Percentiles rank a stretch among this genome's conserved stretches.
phyloP scores from a whole-genome alignment of 352 stramenopile genomes.

The Globisporangium takayamanum region DNA sequence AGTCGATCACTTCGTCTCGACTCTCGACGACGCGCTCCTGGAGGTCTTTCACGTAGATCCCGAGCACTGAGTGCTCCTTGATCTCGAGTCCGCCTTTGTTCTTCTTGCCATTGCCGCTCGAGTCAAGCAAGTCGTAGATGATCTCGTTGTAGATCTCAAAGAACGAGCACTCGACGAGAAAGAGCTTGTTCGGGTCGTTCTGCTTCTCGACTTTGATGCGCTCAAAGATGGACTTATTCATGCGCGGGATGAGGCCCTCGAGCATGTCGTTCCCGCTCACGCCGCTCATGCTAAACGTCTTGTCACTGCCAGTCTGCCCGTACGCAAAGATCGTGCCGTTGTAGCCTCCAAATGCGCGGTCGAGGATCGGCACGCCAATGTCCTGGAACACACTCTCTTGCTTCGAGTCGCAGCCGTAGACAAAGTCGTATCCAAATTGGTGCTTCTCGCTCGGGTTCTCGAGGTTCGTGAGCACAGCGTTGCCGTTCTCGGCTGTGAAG shows the following conservation, averaged over 20 bases:
- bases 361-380: slow-evolving; percentile 71
- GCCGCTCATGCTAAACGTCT: slow-evolving; percentile 88
- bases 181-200: slow-evolving; percentile 71
- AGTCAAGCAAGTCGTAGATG: slow-evolving; percentile 92
- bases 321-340: slow-evolving; percentile 91
- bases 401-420: slow-evolving; percentile 74
- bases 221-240: slow-evolving; percentile 90
- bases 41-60: slow-evolving; percentile 92
- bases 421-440: slow-evolving; percentile 87
- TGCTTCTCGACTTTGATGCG: slow-evolving; percentile 58
- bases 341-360: slow-evolving; percentile 80
- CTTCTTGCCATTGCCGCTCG: slow-evolving; percentile 81
- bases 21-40: slow-evolving; percentile 86
- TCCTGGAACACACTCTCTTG: slow-evolving; percentile 75
- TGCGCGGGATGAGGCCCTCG: slow-evolving; percentile 88
- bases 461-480: slow-evolving; percentile 76
- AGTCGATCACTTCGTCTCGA: slow-evolving; percentile 77
- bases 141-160: slow-evolving; percentile 97
- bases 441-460: slow-evolving; percentile 75
- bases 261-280: slow-evolving; percentile 47
- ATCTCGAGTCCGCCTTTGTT: slow-evolving; percentile 88
- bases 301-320: slow-evolving; percentile 81
- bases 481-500: slow-evolving; percentile 63
- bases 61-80: slow-evolving; percentile 91
- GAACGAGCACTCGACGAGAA: slow-evolving; percentile 90